phyloP scores from a whole-genome alignment of 495 filamentous ascomycete genomes.

The Penicillium subrubescens region DNA sequence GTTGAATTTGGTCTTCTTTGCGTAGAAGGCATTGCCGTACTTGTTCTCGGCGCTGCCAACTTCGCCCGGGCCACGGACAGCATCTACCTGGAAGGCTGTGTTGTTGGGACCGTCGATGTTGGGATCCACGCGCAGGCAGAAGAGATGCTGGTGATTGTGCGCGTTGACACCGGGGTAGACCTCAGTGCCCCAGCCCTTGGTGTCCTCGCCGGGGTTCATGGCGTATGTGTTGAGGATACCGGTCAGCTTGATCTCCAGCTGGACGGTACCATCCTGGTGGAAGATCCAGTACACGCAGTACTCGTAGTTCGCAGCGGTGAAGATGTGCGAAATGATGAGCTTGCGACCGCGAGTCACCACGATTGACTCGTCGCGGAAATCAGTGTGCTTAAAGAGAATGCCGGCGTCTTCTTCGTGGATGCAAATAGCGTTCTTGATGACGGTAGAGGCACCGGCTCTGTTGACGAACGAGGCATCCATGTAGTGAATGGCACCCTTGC shows the following conservation, averaged over 20 bases:
- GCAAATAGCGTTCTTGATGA: slow-evolving; percentile 74
- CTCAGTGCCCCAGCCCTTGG: slow-evolving; percentile 87
- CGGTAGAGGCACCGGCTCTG: slow-evolving; percentile 57
- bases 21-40: slow-evolving; percentile 94
- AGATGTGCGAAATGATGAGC: slow-evolving; percentile 67
- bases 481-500: slow-evolving; percentile 77
- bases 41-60: slow-evolving; percentile 82
- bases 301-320: slow-evolving; percentile 66
- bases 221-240: slow-evolving; percentile 66
- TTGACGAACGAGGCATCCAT: slow-evolving; percentile 59
- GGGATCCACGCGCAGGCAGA: slow-evolving; percentile 88
- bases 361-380: slow-evolving; percentile 70
- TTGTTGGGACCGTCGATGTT: slow-evolving; percentile 84
- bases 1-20: slow-evolving; percentile 79
- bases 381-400: slow-evolving; percentile 82
- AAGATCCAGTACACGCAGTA: slow-evolving; percentile 60
- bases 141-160: slow-evolving; percentile 92
- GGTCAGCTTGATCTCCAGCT: slow-evolving; percentile 51
- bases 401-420: slow-evolving; percentile 76
- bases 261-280: slow-evolving; percentile 52
- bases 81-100: slow-evolving; percentile 25
- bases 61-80: slow-evolving; percentile 51
- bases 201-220: slow-evolving; percentile 82
- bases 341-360: slow-evolving; percentile 70
- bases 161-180: slow-evolving; percentile 85